Conservation (phyloP, 2,329 filamentous ascomycete species). For the Fusarium coicis region DNA sequence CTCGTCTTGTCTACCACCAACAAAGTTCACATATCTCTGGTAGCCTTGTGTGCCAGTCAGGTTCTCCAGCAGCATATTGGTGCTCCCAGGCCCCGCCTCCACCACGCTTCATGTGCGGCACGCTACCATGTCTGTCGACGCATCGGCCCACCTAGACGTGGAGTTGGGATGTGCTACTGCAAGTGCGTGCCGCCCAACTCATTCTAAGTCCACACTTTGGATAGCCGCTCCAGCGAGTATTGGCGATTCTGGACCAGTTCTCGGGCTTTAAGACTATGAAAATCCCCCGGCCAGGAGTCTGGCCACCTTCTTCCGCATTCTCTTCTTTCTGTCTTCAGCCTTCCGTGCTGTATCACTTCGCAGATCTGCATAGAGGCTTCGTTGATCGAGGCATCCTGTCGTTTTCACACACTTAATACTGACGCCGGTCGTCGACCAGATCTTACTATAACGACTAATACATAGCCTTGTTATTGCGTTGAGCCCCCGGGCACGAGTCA, state of each 20-base stretch:
- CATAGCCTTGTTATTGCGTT: conserved; percentile 26
- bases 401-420: conserved; percentile 44
- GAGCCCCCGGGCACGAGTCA: conserved; percentile 28
- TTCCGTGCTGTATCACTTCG: conserved; percentile 43
- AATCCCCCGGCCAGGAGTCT: conserved; percentile 44
- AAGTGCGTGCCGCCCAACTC: conserved; percentile 41
- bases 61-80: conserved; percentile 31
- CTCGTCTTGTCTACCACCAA: conserved; percentile 34
- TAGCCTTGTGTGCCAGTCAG: conserved; percentile 40
- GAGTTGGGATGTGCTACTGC: conserved; percentile 39
- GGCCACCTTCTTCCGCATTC: conserved; percentile 48
- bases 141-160: conserved; percentile 41
- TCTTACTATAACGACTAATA: conserved; percentile 42
- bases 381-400: conserved; percentile 59
- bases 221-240: conserved; percentile 42
- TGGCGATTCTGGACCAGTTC: conserved; percentile 29
- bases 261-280: conserved; percentile 44
- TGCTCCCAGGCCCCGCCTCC: conserved; percentile 26
- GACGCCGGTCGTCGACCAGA: conserved; percentile 52
- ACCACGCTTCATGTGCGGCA: conserved; percentile 20
- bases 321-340: conserved; percentile 48
- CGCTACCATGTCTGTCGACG: conserved; percentile 30
- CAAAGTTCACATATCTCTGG: conserved; percentile 32
- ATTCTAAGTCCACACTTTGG: conserved; percentile 15
- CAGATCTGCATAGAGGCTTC: conserved; percentile 50